Conservation (phyloP, 1,284 basidiomycete species). For the Naganishia liquefaciens region DNA sequence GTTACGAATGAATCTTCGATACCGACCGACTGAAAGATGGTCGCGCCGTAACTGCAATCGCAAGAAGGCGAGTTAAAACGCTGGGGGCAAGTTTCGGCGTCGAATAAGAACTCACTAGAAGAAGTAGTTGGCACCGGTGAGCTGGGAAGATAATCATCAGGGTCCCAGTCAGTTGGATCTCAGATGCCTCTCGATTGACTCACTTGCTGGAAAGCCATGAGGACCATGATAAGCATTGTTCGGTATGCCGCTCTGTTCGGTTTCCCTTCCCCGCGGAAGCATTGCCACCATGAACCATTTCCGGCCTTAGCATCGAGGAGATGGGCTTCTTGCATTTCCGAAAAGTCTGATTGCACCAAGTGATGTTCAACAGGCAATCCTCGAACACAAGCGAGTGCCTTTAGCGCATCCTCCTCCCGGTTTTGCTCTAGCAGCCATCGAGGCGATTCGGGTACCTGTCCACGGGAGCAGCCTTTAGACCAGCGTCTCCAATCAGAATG, state of each 20-base stretch:
- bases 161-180: too few species aligned
- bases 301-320: slow-evolving; percentile 40
- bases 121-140: slow-evolving; percentile 60
- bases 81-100: slow-evolving; percentile 39
- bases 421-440: slow-evolving; percentile 64
- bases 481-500: neutral
- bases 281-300: slow-evolving; percentile 61
- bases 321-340: slow-evolving; percentile 43
- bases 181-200: neutral
- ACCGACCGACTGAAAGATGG: slow-evolving; percentile 68
- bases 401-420: slow-evolving; percentile 58
- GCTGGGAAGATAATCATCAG: neutral
- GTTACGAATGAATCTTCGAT: slow-evolving; percentile 68
- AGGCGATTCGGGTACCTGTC: slow-evolving; percentile 62
- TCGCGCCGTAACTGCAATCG: slow-evolving; percentile 66
- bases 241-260: slow-evolving; percentile 30
- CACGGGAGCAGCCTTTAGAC: slow-evolving; percentile 40
- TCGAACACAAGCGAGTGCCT: slow-evolving; percentile 61
- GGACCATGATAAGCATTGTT: slow-evolving; percentile 58
- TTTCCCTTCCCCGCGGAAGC: slow-evolving; percentile 55
- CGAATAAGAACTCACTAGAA: slow-evolving; percentile 38
- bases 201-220: slow-evolving; percentile 65
- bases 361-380: slow-evolving; percentile 55
- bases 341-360: slow-evolving; percentile 51
- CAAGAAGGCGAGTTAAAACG: neutral